Percentiles rank a stretch among this genome's conserved stretches.
These are phyloP conservation scores for Plasmopara viticola DNA, from an alignment of 352 stramenopile genomes.

Conservation along the genomic window DNA sequence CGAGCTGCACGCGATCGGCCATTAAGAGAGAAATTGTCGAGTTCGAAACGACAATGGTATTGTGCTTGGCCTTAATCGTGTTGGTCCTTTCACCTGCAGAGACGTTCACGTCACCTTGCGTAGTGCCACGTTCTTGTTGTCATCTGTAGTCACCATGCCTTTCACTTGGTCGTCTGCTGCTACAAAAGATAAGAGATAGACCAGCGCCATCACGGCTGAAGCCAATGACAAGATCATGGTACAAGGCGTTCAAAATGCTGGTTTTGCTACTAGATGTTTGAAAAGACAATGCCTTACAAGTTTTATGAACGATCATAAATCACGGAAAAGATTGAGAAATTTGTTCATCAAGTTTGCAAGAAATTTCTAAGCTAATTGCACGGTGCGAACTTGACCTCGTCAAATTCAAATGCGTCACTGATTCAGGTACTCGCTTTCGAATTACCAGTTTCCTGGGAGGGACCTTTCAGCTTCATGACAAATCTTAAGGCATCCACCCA, in stretches of 20 bases:
- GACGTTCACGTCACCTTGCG: not conserved
- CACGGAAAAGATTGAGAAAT: not conserved
- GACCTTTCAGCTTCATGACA: not conserved
- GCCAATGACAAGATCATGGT: constrained; percentile 5
- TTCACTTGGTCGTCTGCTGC: constrained; percentile 8
- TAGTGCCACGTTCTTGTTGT: not conserved
- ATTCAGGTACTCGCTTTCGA: constrained; percentile 6
- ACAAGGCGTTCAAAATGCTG: not conserved
- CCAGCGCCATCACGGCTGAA: not conserved
- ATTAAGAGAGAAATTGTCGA: constrained; percentile 9
- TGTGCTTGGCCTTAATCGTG: constrained; percentile 10
- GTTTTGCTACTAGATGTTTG: constrained; percentile 14
- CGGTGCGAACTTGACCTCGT: too few relatives aligned
- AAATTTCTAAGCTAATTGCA: not conserved
- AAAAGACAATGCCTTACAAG: constrained; percentile 15
- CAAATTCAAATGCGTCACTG: not conserved
- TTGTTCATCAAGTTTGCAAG: not conserved
- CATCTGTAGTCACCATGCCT: not conserved
- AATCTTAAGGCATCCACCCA: constrained; percentile 67
- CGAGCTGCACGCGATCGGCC: constrained; percentile 13
- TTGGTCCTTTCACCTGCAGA: constrained; percentile 8
- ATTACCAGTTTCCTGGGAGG: too few relatives aligned
- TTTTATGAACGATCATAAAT: not conserved
- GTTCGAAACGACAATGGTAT: constrained; percentile 13
- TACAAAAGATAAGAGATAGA: constrained; percentile 10